Percentiles rank a stretch among this genome's conserved stretches.
Evolutionary conservation across 805 yeast genomes (phyloP).

Genomic region (Wickerhamomyces tratensis): DNA sequence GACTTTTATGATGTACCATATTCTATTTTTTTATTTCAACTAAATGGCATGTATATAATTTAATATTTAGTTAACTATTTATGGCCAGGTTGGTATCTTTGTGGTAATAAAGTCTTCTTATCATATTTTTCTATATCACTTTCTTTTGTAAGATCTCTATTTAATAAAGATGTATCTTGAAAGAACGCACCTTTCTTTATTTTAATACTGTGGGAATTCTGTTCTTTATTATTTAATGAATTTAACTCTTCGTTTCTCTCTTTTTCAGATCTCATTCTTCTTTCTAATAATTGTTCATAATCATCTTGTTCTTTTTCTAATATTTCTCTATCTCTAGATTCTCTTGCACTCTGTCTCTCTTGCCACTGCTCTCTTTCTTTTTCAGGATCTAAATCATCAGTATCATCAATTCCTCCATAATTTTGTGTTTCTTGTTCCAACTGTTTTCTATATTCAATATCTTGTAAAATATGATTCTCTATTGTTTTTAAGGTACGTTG

Average conservation of each 20-base stretch:
- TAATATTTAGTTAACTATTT: no score
- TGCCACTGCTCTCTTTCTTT: conserved; percentile 47
- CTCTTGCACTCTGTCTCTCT: conserved; percentile 43
- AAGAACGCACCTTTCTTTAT: conserved; percentile 12
- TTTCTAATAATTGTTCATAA: conserved; percentile 14
- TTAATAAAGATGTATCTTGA: conserved; percentile 7
- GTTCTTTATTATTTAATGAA: not conserved
- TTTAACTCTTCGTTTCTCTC: conserved; percentile 4
- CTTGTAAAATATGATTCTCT: conserved; percentile 17
- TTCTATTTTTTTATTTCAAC: no score
- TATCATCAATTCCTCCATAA: conserved; percentile 38
- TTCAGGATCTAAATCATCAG: conserved; percentile 48
- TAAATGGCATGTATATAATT: no score
- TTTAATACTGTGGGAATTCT: conserved; percentile 9
- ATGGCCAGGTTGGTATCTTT: not conserved
- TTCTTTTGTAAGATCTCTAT: conserved; percentile 6
- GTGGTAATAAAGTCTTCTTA: conserved; percentile 5
- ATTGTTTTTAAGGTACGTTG: conserved; percentile 15
- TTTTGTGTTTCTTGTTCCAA: conserved; percentile 15
- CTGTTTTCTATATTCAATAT: conserved; percentile 10
- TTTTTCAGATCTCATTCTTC: conserved; percentile 14
- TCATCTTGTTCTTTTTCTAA: conserved; percentile 16
- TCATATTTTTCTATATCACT: conserved; percentile 7
- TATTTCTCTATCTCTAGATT: conserved; percentile 11
- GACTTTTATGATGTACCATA: no score